Evolutionary conservation across 257 asterid genomes (phyloP).

Genomic region (Eustoma russellianum): DNA sequence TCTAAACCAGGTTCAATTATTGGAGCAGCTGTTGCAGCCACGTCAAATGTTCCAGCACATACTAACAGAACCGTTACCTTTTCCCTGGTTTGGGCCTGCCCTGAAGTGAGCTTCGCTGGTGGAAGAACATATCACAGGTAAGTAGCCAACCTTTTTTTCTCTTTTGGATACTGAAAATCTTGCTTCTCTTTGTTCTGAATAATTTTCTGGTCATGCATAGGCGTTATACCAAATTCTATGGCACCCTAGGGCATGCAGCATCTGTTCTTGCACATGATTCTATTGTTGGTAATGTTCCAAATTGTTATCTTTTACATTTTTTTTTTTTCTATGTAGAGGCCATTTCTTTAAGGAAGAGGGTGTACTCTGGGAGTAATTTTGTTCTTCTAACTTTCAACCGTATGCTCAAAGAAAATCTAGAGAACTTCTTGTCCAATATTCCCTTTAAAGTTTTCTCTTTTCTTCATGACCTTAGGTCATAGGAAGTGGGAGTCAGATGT

Average conservation of each 20-base stretch:
- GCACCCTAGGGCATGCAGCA: slow-evolving; percentile 54
- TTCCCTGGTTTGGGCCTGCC: slow-evolving; percentile 88
- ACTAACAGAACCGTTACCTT: slow-evolving; percentile 57
- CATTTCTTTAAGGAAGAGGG: neutral
- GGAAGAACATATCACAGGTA: slow-evolving; percentile 95
- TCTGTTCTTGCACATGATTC: slow-evolving; percentile 79
- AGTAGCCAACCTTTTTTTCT: slow-evolving; percentile 18
- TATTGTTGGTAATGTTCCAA: slow-evolving; percentile 49
- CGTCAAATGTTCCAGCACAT: slow-evolving; percentile 61
- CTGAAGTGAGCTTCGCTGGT: slow-evolving; percentile 59
- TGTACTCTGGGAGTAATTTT: neutral
- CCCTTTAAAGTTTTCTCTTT: neutral
- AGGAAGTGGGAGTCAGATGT: slow-evolving; percentile 75
- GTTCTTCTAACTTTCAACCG: slow-evolving; percentile 1
- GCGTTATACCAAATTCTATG: slow-evolving; percentile 84
- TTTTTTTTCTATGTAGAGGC: neutral
- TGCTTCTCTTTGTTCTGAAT: slow-evolving; percentile 17
- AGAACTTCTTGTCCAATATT: neutral
- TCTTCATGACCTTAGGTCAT: slow-evolving; percentile 35
- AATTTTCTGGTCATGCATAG: slow-evolving; percentile 30
- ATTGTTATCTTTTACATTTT: neutral
- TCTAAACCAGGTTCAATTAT: slow-evolving; percentile 65
- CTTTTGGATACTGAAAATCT: slow-evolving; percentile 1
- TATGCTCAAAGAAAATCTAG: slow-evolving; percentile 7
- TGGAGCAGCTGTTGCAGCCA: slow-evolving; percentile 95